These are phyloP conservation scores for Gossypium schwendimanii DNA, from an alignment of 441 rosid species.

Conservation along the genomic window DNA sequence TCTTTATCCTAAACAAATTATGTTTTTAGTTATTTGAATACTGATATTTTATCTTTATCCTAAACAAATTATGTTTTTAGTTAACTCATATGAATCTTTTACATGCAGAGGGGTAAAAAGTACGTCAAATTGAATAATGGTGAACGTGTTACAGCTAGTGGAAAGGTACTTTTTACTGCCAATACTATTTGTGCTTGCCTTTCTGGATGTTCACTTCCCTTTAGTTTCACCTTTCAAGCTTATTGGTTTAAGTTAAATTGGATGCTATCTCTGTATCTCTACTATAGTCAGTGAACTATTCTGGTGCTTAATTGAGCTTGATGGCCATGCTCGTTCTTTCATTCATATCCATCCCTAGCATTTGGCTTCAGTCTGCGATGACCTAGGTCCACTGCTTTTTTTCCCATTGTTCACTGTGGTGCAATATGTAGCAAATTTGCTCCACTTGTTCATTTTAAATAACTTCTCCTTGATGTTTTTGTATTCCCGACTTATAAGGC, in stretches of 20 bases:
- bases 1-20: background rate
- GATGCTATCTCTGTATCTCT: background rate
- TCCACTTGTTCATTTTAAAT: background rate
- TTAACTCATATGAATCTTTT: constrained; percentile 6
- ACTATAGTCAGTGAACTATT: background rate
- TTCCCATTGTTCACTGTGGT: background rate
- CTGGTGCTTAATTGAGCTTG: background rate
- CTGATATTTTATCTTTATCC: too few species aligned
- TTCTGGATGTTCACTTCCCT: background rate
- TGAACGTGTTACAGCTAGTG: constrained; percentile 94
- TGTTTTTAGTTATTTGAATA: background rate
- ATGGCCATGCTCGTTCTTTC: background rate
- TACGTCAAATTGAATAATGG: constrained; percentile 88
- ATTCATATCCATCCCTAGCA: background rate
- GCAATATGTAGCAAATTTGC: background rate
- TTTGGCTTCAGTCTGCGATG: background rate
- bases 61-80: too few species aligned
- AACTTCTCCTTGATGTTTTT: background rate
- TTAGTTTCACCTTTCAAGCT: background rate
- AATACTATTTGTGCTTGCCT: background rate
- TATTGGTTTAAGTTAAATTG: background rate
- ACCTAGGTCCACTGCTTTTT: background rate
- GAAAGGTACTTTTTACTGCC: constrained; percentile 54
- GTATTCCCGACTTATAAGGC: background rate
- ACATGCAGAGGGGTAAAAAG: constrained; percentile 84